phyloP scores from a whole-genome alignment of 352 stramenopile species.

The Globisporangium nunn region DNA sequence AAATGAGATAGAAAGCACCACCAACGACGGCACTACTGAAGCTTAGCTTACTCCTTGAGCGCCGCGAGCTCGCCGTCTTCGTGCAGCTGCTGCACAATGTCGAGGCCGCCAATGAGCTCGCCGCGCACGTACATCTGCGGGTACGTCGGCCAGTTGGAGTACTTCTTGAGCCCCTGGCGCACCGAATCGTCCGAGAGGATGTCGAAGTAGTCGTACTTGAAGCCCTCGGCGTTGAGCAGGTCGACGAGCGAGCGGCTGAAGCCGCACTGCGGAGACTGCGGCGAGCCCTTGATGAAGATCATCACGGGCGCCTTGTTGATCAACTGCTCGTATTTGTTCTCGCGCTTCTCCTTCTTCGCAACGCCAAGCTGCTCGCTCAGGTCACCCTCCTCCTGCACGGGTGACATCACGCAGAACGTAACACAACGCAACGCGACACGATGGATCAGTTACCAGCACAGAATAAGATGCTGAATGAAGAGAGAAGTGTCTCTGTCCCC shows the following conservation, averaged over 20 bases:
- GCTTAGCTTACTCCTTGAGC: constrained; percentile 55
- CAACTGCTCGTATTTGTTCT: constrained; percentile 86
- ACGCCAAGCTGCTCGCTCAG: constrained; percentile 88
- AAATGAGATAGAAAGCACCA: neutral
- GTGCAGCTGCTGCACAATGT: constrained; percentile 96
- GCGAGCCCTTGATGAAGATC: constrained; percentile 98
- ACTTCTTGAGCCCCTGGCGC: constrained; percentile 95
- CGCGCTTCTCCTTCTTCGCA: constrained; percentile 78
- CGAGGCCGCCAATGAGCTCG: constrained; percentile 95
- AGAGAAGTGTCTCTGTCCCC: neutral
- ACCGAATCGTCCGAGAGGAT: constrained; percentile 96
- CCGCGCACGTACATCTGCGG: constrained; percentile 97
- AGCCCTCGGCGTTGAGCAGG: constrained; percentile 86
- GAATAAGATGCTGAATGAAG: neutral
- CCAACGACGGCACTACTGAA: no score
- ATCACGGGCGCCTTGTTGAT: constrained; percentile 91
- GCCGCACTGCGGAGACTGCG: constrained; percentile 90
- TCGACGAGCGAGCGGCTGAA: constrained; percentile 95
- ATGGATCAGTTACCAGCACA: neutral
- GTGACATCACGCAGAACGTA: no score
- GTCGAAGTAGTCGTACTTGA: constrained; percentile 95
- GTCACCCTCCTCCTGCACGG: constrained; percentile 64
- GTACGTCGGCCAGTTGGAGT: constrained; percentile 98
- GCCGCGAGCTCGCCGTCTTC: constrained; percentile 79
- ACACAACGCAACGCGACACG: no score